Base-by-base conservation (phyloP, 495 filamentous ascomycete genomes). In the Zalerion maritima region DNA sequence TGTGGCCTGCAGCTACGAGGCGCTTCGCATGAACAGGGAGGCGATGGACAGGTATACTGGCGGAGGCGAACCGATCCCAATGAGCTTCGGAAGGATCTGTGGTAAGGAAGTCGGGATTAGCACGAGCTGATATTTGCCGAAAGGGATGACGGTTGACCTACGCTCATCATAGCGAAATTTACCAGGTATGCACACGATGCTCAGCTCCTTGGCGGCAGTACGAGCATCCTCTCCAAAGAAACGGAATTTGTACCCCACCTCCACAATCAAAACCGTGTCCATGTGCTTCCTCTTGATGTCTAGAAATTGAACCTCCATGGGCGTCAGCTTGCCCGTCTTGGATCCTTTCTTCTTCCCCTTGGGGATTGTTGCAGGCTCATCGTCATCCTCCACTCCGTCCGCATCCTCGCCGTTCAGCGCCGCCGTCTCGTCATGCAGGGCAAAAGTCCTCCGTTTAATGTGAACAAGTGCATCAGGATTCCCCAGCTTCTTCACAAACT, bases 151-250 rank as follows among this genome's bases (percentile, higher is more conserved):
- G 16, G 5, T 5, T 5, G 15, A 55, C 64, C 41, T 61, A 75
- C 71, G 85, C 41, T 99, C 87, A 48, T 99, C 89, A 37, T 81
- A 99, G 41, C 91, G 58, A 41, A 86, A 73, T 46, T 94, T 99
- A 6, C 89, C 89, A 1, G 89, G 89, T 40, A 96, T 94, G 45
- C 89, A 99, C 20, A 96, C 81, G 42, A 99, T 96, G 34, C 79
- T 78, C 34, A 99, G 58, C 46, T 87, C 84, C 47, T 89, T 93
- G 4, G 85, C 78, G 10, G 89, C 91, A 32, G 73, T 68, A 32
- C 84, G 69, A 4, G 89, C 89, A 60, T 99, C 89, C 44, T 94
- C 87, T n/a, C 91, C 89, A 43, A 92, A 93, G 60, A 99, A 94
- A 23, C 76, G 71, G 58, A 89, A 99, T 50, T 99, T 99, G 50